These are phyloP conservation scores for Sonneratia caseolaris DNA, from an alignment of 345 rosid species.

Conservation along the genomic window DNA sequence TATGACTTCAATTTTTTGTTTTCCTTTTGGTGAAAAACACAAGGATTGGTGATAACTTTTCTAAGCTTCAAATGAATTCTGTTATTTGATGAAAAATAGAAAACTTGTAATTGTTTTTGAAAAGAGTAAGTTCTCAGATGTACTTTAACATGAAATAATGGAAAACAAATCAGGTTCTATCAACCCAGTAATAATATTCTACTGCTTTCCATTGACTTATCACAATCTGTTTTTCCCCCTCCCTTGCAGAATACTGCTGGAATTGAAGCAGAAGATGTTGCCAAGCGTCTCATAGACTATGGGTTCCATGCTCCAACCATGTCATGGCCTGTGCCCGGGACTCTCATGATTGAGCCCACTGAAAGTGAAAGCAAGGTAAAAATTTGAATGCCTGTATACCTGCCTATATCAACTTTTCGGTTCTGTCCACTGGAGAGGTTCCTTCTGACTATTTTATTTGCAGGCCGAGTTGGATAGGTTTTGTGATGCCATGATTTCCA, in stretches of 20 bases:
- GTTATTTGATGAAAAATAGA: not conserved
- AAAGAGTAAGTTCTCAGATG: not conserved
- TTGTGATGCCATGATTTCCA: conserved; percentile 92
- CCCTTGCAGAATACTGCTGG: conserved; percentile 67
- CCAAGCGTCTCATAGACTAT: conserved; percentile 91
- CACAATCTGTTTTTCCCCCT: not conserved
- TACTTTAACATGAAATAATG: not conserved
- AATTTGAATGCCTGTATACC: not conserved
- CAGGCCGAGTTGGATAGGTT: conserved; percentile 98
- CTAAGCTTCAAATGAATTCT: not conserved
- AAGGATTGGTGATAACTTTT: not conserved
- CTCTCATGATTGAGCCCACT: conserved; percentile 98
- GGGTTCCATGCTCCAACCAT: conserved; percentile 97
- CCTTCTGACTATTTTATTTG: conserved; percentile 3
- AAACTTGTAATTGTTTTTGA: not conserved
- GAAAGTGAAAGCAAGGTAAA: conserved; percentile 99
- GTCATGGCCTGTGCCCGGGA: conserved; percentile 99
- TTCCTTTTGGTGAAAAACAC: not conserved
- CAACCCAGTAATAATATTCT: not conserved
- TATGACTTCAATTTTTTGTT: not conserved
- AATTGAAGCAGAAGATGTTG: conserved; percentile 95
- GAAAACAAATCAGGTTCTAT: not conserved
- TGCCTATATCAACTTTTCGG: conserved; percentile 5
- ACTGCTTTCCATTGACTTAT: not conserved
- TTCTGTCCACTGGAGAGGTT: conserved; percentile 1